phyloP scores from a whole-genome alignment of 75 land plant species.

The Cryptomeria japonica region DNA sequence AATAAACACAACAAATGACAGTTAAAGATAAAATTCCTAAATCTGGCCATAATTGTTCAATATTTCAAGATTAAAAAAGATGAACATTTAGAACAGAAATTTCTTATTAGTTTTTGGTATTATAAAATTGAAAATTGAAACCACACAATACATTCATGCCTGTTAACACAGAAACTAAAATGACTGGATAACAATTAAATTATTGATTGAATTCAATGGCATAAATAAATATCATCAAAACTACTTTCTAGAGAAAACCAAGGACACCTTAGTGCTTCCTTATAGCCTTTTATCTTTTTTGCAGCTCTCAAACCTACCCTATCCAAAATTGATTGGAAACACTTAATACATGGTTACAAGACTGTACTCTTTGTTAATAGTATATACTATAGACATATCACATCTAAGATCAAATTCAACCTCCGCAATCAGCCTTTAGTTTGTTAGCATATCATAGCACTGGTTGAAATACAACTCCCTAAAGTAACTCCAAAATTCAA shows the following conservation, averaged over 20 bases:
- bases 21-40: too few species aligned
- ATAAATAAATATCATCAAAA: too few species aligned
- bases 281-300: not conserved
- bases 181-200: not conserved
- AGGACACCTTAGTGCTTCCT: not conserved
- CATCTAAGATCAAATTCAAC: not conserved
- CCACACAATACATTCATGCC: not conserved
- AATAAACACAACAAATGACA: too few species aligned
- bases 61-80: not conserved
- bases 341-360: not conserved
- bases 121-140: not conserved
- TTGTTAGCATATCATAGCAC: too few species aligned
- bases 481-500: not conserved
- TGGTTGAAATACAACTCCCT: not conserved
- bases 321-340: too few species aligned
- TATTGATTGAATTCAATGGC: not conserved
- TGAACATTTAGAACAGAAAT: too few species aligned
- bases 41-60: not conserved
- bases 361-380: not conserved
- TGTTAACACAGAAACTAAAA: not conserved
- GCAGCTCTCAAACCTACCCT: not conserved
- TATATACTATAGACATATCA: too few species aligned
- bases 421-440: not conserved
- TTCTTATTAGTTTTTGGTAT: too few species aligned
- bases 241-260: too few species aligned